These are phyloP conservation scores for Naganishia vishniacii DNA, from an alignment of 768 basidiomycete species.

Conservation along the genomic window DNA sequence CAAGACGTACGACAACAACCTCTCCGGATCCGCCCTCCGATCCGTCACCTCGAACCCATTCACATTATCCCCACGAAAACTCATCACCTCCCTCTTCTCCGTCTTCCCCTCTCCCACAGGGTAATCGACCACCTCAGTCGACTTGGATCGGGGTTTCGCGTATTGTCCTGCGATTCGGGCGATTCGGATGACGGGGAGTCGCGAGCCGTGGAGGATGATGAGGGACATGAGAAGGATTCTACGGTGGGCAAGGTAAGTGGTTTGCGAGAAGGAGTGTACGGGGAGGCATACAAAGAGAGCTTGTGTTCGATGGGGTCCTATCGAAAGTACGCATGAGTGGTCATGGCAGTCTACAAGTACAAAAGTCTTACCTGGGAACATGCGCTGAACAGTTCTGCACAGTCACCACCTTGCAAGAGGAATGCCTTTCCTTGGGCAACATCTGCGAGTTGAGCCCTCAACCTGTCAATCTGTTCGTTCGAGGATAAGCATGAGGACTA, in stretches of 20 bases:
- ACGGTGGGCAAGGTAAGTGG: not conserved
- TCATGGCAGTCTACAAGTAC: not conserved
- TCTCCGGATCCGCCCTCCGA: constrained; percentile 81
- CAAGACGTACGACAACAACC: constrained; percentile 65
- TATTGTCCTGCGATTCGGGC: constrained; percentile 89
- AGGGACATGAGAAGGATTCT: constrained; percentile 86
- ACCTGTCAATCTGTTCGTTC: constrained; percentile 41
- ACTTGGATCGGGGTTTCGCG: constrained; percentile 84
- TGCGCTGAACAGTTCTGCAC: constrained; percentile 90
- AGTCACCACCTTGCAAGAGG: constrained; percentile 93
- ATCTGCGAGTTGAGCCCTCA: constrained; percentile 69
- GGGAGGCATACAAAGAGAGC: constrained; percentile 42
- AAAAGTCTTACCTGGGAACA: constrained; percentile 65
- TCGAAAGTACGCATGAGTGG: not conserved
- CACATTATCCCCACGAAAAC: constrained; percentile 95
- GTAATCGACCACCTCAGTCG: constrained; percentile 69
- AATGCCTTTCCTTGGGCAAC: constrained; percentile 86
- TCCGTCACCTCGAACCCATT: constrained; percentile 72
- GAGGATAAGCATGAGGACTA: constrained; percentile 5
- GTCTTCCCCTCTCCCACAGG: constrained; percentile 37
- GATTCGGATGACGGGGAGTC: constrained; percentile 74
- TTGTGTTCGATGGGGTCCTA: constrained; percentile 49
- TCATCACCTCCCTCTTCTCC: constrained; percentile 60
- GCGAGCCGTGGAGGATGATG: constrained; percentile 87
- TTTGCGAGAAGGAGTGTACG: not conserved